Evolutionary conservation across 176 grass and related monocot species (phyloP), one percentile per base, ranked within the genome.

Genomic region (Luzula sylvatica): DNA sequence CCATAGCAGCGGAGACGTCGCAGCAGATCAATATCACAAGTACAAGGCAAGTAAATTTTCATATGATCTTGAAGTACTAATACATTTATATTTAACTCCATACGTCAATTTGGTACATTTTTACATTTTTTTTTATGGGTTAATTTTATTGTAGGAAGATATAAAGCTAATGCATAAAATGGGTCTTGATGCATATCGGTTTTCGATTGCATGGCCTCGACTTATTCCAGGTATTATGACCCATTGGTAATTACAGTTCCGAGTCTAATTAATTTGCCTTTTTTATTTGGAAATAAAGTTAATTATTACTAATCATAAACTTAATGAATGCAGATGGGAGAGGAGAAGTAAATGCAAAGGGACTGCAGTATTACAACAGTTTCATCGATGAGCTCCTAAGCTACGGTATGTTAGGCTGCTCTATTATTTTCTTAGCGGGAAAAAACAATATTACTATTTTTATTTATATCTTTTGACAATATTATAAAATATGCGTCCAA

Each of bases 151-250:
- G 43, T 73, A 95, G 88, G 88, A 78, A 52, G 83, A 95, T 59
- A 79, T 75, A 3, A 27, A 78, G 60, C 14, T 95, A 66, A 84
- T 88, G 69, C 51, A 38, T 49, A 69, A 87, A 2, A 66, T 74
- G 15, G 76, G 83, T 8, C 64, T 95, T 20, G 79, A 95, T 35
- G 83, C 83, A 15, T 95, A 87, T 67, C 68, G 72, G 38, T 94
- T 87, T 75, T 94, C 88, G 60, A 81, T 94, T 58, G 87, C 83
- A 48, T 94, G 88, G 88, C 83, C 88, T 12, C 74, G 88, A 26
- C 83, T 88, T 53, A 70, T 95, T 16, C 83, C 83, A 53, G 80
- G 83, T 70, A 67, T n/a, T n/a, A n/a, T n/a, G n/a, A n/a, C n/a
- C n/a, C n/a, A n/a, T n/a, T n/a, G n/a, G n/a, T n/a, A n/a, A n/a